These are phyloP conservation scores for Phytophthora nicotianae DNA, from an alignment of 352 stramenopile genomes.

Conservation along the genomic window DNA sequence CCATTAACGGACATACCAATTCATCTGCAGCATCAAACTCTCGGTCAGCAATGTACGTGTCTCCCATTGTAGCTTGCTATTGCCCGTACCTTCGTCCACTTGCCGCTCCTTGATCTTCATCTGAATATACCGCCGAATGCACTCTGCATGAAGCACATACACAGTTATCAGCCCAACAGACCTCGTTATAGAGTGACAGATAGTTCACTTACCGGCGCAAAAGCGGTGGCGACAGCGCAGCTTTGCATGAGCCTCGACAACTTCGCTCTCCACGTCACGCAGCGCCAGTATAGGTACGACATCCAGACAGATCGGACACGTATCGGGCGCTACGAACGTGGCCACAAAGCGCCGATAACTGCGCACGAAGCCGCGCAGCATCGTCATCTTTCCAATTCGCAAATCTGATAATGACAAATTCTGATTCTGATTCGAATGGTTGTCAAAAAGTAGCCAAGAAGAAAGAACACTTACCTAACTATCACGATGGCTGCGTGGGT, in stretches of 20 bases:
- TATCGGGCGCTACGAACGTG: constrained; percentile 42
- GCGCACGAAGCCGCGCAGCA: constrained; percentile 56
- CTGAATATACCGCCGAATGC: constrained; percentile 54
- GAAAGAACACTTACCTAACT: constrained; percentile 5
- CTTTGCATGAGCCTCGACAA: constrained; percentile 42
- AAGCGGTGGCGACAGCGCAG: constrained; percentile 66
- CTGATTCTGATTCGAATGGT: constrained; percentile 8
- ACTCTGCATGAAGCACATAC: constrained; percentile 35
- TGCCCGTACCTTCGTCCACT: constrained; percentile 58
- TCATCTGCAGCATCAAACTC: constrained; percentile 46
- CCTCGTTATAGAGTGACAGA: background rate
- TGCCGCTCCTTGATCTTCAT: constrained; percentile 65
- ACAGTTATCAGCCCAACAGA: background rate
- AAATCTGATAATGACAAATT: background rate
- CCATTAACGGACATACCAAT: constrained; percentile 64
- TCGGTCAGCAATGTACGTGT: constrained; percentile 2
- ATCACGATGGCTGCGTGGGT: constrained; percentile 33
- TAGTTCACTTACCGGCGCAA: constrained; percentile 38
- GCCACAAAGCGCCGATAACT: constrained; percentile 56
- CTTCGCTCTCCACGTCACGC: constrained; percentile 31
- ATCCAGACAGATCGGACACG: constrained; percentile 73
- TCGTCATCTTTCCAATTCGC: constrained; percentile 26
- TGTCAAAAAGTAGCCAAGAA: constrained; percentile 13
- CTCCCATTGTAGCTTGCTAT: background rate
- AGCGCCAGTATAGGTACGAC: constrained; percentile 48